Percentiles rank a stretch among this genome's conserved stretches.
Evolutionary conservation across 805 yeast species (phyloP).

Genomic region (Ogataea haglerorum): DNA sequence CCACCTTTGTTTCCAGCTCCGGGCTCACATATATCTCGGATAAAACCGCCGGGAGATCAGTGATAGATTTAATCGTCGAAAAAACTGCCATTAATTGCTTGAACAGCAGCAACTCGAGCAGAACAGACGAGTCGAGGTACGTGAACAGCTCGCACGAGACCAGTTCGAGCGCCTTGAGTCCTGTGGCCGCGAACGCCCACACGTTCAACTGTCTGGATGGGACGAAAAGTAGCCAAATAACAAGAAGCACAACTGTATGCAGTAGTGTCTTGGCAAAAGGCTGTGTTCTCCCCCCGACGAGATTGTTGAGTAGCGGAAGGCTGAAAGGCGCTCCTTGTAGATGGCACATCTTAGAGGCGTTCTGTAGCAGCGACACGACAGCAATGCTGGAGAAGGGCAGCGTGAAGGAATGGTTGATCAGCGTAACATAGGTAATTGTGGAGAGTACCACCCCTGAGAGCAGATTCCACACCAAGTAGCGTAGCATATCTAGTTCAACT

Average conservation of each 20-base stretch:
- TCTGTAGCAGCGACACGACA: not conserved
- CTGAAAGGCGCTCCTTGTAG: not conserved
- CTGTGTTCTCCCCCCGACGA: not conserved
- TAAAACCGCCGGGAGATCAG: conserved; percentile 2
- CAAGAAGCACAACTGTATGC: not conserved
- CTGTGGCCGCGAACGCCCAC: not conserved
- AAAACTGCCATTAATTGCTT: not conserved
- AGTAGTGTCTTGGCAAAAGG: not conserved
- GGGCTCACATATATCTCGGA: not conserved
- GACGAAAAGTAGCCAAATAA: not conserved
- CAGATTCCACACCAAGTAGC: not conserved
- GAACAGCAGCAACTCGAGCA: conserved; percentile 4
- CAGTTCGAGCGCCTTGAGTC: not conserved
- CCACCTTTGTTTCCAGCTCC: not conserved
- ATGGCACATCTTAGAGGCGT: not conserved
- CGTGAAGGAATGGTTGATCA: not conserved
- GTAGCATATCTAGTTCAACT: not conserved
- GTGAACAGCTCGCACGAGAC: conserved; percentile 1
- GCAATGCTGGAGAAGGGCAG: not conserved
- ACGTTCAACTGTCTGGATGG: not conserved
- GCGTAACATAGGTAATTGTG: not conserved
- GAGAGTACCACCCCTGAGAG: not conserved
- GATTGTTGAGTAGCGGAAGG: not conserved
- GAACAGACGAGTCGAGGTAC: conserved; percentile 1
- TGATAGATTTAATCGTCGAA: not conserved